Evolutionary conservation across 2,329 filamentous ascomycete genomes (phyloP).

Genomic region (Exophiala lecanii-corni): DNA sequence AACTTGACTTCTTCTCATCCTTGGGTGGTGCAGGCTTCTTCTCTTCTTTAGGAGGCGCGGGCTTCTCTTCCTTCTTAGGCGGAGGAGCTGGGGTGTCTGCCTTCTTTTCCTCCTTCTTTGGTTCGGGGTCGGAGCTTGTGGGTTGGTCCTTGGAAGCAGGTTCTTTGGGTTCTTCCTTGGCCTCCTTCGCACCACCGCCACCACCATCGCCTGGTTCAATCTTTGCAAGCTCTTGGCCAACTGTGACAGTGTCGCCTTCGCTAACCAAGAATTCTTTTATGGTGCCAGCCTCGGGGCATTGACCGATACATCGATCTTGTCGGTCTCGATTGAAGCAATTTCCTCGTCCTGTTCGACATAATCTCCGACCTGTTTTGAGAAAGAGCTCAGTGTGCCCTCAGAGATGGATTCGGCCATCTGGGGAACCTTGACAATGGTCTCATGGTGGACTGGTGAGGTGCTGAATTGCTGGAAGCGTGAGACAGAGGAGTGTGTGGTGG

Average conservation of each 20-base stretch:
- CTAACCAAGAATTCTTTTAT: constrained; percentile 88
- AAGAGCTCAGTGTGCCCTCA: constrained; percentile 94
- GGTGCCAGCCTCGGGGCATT: constrained; percentile 84
- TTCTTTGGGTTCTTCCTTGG: constrained; percentile 35
- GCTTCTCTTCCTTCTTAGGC: constrained; percentile 34
- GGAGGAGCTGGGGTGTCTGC: constrained; percentile 21
- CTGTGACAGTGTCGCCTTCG: constrained; percentile 91
- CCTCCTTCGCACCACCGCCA: constrained; percentile 53
- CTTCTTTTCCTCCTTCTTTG: constrained; percentile 42
- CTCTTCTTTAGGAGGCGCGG: constrained; percentile 32
- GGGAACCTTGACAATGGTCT: constrained; percentile 85
- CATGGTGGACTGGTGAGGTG: constrained; percentile 34
- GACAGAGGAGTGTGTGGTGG: constrained; percentile 13
- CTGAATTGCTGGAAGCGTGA: constrained; percentile 23
- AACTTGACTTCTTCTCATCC: constrained; percentile 28
- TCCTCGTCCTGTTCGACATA: constrained; percentile 94
- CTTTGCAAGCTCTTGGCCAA: constrained; percentile 85
- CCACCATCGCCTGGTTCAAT: constrained; percentile 71
- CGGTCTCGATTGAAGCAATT: constrained; percentile 97
- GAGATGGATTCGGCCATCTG: constrained; percentile 99
- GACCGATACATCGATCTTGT: constrained; percentile 98
- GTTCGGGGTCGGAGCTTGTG: constrained; percentile 51
- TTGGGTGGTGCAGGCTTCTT: constrained; percentile 32
- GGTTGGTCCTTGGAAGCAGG: constrained; percentile 51
- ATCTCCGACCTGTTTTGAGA: constrained; percentile 88